phyloP scores from a whole-genome alignment of 2,329 filamentous ascomycete genomes.

The Verticillium alfalfae region DNA sequence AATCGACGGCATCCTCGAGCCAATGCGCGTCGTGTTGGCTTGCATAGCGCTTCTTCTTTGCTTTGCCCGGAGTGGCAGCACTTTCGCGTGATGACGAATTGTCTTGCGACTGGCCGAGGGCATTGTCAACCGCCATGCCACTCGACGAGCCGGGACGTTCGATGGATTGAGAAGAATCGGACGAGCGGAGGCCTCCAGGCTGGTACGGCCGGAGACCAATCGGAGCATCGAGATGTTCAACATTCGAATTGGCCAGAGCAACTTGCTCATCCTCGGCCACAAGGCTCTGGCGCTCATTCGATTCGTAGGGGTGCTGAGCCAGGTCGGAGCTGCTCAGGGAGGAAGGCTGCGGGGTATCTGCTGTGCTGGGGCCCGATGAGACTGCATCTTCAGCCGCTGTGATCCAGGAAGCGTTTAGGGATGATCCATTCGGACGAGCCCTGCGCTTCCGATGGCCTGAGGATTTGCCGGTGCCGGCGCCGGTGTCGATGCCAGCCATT shows the following conservation, averaged over 20 bases:
- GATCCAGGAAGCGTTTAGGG: not conserved
- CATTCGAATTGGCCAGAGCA: not conserved
- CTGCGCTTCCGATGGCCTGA: not conserved
- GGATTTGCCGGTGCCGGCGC: not conserved
- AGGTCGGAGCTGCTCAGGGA: not conserved
- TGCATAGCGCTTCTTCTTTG: not conserved
- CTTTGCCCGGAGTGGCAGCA: not conserved
- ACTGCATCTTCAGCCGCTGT: not conserved
- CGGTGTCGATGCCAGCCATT: not conserved
- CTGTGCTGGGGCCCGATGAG: not conserved
- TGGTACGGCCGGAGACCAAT: not conserved
- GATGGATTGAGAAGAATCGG: not conserved
- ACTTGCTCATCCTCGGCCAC: not conserved
- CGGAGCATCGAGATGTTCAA: not conserved
- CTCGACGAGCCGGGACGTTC: not conserved
- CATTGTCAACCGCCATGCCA: not conserved
- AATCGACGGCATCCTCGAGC: not conserved
- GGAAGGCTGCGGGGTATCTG: not conserved
- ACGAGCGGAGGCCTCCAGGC: not conserved
- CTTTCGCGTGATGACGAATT: not conserved
- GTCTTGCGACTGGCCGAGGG: not conserved
- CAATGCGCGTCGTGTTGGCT: not conserved
- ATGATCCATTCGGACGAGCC: not conserved
- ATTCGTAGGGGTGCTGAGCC: not conserved
- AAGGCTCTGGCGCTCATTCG: not conserved